Evolutionary conservation across 75 land plant species (phyloP), one percentile per base, ranked within the genome.

Genomic region (Cupressus sempervirens): DNA sequence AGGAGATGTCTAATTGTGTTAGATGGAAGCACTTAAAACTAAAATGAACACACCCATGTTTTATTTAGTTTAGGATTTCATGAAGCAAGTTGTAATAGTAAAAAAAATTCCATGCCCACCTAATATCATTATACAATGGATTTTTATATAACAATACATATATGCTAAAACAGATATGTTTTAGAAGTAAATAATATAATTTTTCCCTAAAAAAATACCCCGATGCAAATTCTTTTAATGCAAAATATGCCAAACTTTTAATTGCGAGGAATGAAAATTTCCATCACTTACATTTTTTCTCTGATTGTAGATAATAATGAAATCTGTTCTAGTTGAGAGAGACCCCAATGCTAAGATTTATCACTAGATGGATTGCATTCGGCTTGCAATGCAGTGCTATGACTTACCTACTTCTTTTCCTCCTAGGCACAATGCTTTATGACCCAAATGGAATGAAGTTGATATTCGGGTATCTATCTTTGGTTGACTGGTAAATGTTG

Each of bases 321-420:
- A 89, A 32, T 93, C 93, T 86, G 89, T 94, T 20, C 87, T 90
- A 46, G 86, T 84, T n/a, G 98, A 97, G 89, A 81, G 70, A 43
- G 98, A 97, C 84, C 97, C 99, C 10, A 97, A 97, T 88, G 88
- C 91, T 7, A 96, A 97, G 89, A 84, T 91, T 43, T 54, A 93
- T 84, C 98, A 95, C 87, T 95, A 95, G 96, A 85, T 97, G 90
- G 93, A 95, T 43, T 97, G 98, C 89, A 81, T 97, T 80, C 90
- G 87, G 16, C 85, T 97, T 41, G 92, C 97, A 1, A 23, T 86
- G 8, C 67, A 76, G 23, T 82, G 89, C 54, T 86, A 88, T 26
- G 85, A 85, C 85, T 85, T 88, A 56, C 75, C 72, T 32, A 46
- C 67, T 16, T 20, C 74, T 81, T 48, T 52, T n/a, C 30, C 53